Conservation (phyloP, 2,329 filamentous ascomycete species). For the Aspergillus glaucus region DNA sequence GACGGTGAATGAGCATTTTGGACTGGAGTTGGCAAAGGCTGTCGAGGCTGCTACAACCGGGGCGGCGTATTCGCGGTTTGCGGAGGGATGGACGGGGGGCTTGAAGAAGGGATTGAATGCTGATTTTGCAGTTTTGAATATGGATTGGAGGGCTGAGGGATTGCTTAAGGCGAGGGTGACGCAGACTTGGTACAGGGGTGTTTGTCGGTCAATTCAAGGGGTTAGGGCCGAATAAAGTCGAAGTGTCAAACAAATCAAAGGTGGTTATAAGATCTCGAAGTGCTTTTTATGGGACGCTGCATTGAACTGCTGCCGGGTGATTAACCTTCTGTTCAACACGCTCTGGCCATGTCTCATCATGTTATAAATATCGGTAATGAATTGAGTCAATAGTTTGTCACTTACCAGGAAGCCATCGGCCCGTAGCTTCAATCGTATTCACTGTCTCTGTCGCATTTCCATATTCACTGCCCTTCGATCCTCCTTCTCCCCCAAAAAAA, state of each 20-base stretch:
- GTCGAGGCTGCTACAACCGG: conserved; percentile 40
- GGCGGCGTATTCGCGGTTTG: conserved; percentile 42
- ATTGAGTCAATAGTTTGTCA: too few relatives aligned
- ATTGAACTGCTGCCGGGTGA: not conserved
- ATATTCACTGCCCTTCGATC: not conserved
- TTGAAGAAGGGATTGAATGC: conserved; percentile 35
- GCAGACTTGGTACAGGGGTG: conserved; percentile 43
- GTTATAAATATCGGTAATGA: too few relatives aligned
- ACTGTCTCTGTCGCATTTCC: not conserved
- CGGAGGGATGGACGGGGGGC: conserved; percentile 38
- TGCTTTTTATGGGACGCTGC: not conserved
- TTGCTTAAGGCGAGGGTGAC: conserved; percentile 36
- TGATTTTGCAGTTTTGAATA: conserved; percentile 43
- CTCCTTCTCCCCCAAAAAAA: not conserved
- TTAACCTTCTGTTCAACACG: too few relatives aligned
- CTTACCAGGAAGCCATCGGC: too few relatives aligned
- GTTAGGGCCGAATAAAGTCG: not conserved
- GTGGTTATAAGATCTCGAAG: not conserved
- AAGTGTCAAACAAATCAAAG: not conserved
- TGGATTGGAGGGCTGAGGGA: conserved; percentile 35
- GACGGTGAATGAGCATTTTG: conserved; percentile 41
- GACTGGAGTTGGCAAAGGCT: conserved; percentile 36
- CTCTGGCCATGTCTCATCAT: too few relatives aligned
- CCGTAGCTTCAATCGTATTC: not conserved
- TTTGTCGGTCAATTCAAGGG: conserved; percentile 20